Base-by-base conservation (phyloP, 1,139 yeast genomes). In the Geotrichum aggregatum region DNA sequence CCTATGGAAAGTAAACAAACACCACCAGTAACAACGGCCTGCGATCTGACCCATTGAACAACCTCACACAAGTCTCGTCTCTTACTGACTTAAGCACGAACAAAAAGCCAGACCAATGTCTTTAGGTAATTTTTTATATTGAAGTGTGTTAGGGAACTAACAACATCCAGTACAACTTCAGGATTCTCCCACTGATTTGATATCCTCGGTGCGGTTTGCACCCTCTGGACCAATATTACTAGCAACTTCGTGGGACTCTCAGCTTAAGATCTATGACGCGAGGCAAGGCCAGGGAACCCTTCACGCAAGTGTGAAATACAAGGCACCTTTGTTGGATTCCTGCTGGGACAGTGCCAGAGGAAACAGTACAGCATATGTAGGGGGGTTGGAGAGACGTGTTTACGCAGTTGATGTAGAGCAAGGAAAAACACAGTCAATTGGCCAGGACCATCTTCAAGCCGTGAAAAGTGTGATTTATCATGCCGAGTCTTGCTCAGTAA, bases 171-270 rank as follows among this genome's bases (percentile, higher is more conserved):
- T 52, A 3, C 43, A 49, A 30, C 49, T 52, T 3, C 40, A 52
- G 35, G 44, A 50, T 21, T 59, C 67, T 3, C 69, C 70, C 3
- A 48, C 50, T 38, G 71, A 66, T 47, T 50, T 66, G n/a, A 61
- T 67, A 14, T 67, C 71, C 3, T 45, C 62, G 3, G 62, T 66
- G 10, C 57, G 58, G 31, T 67, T 63, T 55, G 58, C 64, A 42
- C 67, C 63, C 7, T 56, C 40, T 19, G 58, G 54, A 35, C 57
- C 61, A 11, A 55, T 44, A 21, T 59, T 70, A 33, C 60, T 71
- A n/a, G 66, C 62, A 2, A 60, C 71, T n/a, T 67, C 71, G 2
- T 71, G 74, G 74, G 74, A 71, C 47, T 54, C 61, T 8, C 60
- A 62, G 13, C 52, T 70, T 3, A 59, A 67, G 31, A 59, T 69